Evolutionary conservation across 139 green algal genomes (phyloP), one percentile per base, ranked within the genome.

Genomic region (Raphidocelis subcapitata): DNA sequence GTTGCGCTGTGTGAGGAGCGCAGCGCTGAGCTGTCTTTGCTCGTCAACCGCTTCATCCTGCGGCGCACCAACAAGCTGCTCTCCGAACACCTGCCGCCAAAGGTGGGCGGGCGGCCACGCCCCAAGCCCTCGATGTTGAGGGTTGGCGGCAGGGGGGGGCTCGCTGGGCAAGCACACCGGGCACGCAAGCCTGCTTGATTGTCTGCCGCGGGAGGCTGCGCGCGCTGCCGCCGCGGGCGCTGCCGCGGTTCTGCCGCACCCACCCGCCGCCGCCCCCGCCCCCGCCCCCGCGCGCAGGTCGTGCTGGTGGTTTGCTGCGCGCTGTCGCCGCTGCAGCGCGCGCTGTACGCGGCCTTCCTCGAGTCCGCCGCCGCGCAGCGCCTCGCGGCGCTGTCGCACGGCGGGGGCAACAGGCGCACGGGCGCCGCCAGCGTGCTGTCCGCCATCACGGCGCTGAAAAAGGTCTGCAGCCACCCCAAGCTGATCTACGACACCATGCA

Each of bases 41-140:
- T 97, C n/a, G 93, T 98, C 59, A 98, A 99, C 81, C 70, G 89
- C 52, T 99, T 99, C 88, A 98, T 99, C 69, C 86, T 99, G 52
- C 72, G 96, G 1, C 82, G 96, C 51, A 99, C 96, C 75, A 99
- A 99, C 83, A 84, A 86, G 16, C 89, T 99, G 51, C 86, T 99
- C 31, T 92, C 79, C 26, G 84, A 93, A 63, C 94, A 98, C 83
- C 90, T 99, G 66, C 96, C 96, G 12, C 95, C 96, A 56, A 99
- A 99, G 89, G 91, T 90, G n/a, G n/a, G n/a, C n/a, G n/a, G n/a
- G n/a, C n/a, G n/a, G n/a, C n/a, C n/a, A n/a, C n/a, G n/a, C n/a
- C n/a, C n/a, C n/a, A n/a, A n/a, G n/a, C n/a, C n/a, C n/a, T n/a
- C n/a, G n/a, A n/a, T n/a, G n/a, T n/a, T n/a, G n/a, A n/a, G n/a